phyloP scores from a whole-genome alignment of 2,329 filamentous ascomycete genomes.

The Fusarium sp. region DNA sequence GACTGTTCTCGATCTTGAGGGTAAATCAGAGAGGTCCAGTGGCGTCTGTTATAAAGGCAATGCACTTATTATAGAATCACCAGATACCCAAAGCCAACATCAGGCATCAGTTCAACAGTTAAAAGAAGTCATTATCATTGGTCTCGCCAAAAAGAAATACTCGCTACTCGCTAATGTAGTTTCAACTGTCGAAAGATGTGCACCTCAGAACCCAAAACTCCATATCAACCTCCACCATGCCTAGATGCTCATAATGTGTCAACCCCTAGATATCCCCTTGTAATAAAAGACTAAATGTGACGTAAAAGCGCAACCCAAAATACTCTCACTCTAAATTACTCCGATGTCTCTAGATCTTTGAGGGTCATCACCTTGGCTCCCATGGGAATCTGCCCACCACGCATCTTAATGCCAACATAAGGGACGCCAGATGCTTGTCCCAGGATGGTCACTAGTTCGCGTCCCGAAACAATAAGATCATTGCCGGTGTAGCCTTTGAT shows the following conservation, averaged over 20 bases:
- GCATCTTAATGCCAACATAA: constrained; percentile 39
- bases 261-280: constrained; percentile 19
- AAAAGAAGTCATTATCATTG: constrained; percentile 19
- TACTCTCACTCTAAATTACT: constrained; percentile 30
- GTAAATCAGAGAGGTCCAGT: no score
- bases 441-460: constrained; percentile 47
- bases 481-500: constrained; percentile 47
- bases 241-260: constrained; percentile 23
- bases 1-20: neutral
- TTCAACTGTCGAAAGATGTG: constrained; percentile 15
- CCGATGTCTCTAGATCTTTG: constrained; percentile 47
- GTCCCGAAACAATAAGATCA: constrained; percentile 44
- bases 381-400: constrained; percentile 45
- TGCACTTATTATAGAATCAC: neutral
- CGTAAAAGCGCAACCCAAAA: neutral
- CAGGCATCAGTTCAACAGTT: neutral
- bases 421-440: constrained; percentile 45
- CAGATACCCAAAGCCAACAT: neutral
- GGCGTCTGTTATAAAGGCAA: neutral
- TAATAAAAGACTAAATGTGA: constrained; percentile 4
- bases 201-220: constrained; percentile 36
- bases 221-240: constrained; percentile 11
- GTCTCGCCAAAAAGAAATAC: constrained; percentile 19
- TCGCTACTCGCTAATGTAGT: constrained; percentile 11
- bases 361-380: constrained; percentile 50